Conservation (phyloP, 768 basidiomycete genomes). For the Candolleomyces eurysporus region DNA sequence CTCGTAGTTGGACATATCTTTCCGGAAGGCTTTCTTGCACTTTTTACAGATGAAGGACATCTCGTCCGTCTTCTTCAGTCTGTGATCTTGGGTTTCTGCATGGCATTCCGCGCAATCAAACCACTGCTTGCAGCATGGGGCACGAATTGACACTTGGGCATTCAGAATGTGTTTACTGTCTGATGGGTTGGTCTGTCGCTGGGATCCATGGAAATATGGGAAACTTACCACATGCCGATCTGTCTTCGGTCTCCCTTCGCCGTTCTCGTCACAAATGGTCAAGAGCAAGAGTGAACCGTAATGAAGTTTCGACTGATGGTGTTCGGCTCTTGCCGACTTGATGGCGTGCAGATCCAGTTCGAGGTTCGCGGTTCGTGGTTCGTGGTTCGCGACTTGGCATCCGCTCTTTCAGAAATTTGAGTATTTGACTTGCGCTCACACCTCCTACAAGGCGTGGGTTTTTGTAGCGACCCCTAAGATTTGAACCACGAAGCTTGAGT, state of each 20-base stretch:
- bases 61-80: conserved; percentile 72
- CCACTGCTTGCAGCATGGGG: conserved; percentile 98
- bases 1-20: conserved; percentile 89
- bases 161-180: conserved; percentile 93
- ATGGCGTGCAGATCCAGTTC: too few relatives aligned
- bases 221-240: conserved; percentile 14
- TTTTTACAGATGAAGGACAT: conserved; percentile 49
- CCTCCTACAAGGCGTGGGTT: too few relatives aligned
- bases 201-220: not conserved
- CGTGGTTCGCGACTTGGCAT: too few relatives aligned
- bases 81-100: conserved; percentile 76
- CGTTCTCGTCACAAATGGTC: too few relatives aligned
- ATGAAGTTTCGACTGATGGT: too few relatives aligned
- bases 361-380: too few relatives aligned
- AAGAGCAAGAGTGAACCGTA: too few relatives aligned
- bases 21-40: conserved; percentile 89
- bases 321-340: too few relatives aligned
- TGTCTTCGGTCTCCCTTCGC: not conserved
- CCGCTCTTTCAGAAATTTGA: too few relatives aligned
- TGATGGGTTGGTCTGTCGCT: not conserved
- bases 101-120: conserved; percentile 98
- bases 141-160: conserved; percentile 93
- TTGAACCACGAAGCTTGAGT: too few relatives aligned
- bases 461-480: too few relatives aligned
- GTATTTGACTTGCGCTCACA: too few relatives aligned